Evolutionary conservation across 2,329 filamentous ascomycete genomes (phyloP).

Genomic region (Phaeosphaeria sp.): DNA sequence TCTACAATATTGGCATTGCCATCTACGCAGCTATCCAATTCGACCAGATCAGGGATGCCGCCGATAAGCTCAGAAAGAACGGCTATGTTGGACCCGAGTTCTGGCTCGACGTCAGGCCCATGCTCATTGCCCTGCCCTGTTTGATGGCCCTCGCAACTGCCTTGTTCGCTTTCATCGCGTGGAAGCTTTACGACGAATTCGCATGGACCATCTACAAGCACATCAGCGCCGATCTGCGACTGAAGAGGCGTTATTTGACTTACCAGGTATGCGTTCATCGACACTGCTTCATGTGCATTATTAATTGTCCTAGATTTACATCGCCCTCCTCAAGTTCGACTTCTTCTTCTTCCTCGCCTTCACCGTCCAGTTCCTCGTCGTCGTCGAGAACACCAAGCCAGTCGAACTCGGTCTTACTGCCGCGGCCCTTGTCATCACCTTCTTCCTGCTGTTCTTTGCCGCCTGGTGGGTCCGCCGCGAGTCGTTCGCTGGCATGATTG

Average conservation of each 20-base stretch:
- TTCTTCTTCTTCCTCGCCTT: conserved; percentile 99
- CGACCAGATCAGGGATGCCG: conserved; percentile 82
- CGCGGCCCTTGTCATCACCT: conserved; percentile 88
- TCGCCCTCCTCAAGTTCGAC: conserved; percentile 96
- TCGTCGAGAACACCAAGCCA: conserved; percentile 72
- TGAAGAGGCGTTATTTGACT: conserved; percentile 95
- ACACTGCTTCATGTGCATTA: not conserved
- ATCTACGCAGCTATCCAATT: conserved; percentile 94
- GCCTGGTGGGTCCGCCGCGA: conserved; percentile 86
- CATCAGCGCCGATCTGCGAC: conserved; percentile 93
- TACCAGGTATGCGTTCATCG: conserved; percentile 76
- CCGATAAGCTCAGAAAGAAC: conserved; percentile 59
- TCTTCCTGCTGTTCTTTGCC: conserved; percentile 83
- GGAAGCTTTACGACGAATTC: conserved; percentile 98
- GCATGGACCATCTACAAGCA: conserved; percentile 99
- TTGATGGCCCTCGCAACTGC: conserved; percentile 80
- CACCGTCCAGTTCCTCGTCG: conserved; percentile 95
- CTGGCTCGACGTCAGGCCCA: conserved; percentile 74
- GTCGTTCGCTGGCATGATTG: conserved; percentile 76
- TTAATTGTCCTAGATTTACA: conserved; percentile 76
- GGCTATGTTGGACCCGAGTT: conserved; percentile 61
- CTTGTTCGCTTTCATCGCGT: conserved; percentile 77
- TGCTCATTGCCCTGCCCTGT: conserved; percentile 82
- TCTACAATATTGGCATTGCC: conserved; percentile 89
- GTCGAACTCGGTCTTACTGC: conserved; percentile 86